A percentile compares a stretch with the other conserved stretches of the same genome.
These are phyloP conservation scores for Geum urbanum DNA, from an alignment of 306 rosid species.

Conservation along the genomic window DNA sequence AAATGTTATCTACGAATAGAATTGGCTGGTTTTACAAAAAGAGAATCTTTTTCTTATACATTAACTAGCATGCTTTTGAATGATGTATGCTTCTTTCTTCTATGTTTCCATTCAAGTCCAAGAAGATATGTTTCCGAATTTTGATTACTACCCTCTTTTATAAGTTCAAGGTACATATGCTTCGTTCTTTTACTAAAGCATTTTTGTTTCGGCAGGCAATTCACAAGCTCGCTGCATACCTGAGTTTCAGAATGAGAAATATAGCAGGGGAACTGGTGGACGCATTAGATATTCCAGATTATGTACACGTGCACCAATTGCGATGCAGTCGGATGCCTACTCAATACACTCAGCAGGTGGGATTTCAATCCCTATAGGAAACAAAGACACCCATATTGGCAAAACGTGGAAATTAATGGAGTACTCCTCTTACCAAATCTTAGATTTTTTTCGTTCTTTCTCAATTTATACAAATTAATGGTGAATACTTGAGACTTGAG, in stretches of 20 bases:
- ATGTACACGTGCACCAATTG: conserved; percentile 86
- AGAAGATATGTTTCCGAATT: not conserved
- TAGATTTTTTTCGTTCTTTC: not conserved
- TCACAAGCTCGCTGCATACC: conserved; percentile 75
- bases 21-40: not conserved
- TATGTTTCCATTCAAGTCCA: not conserved
- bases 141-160: conserved; percentile 11
- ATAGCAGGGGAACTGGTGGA: conserved; percentile 76
- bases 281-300: conserved; percentile 82
- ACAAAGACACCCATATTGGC: not conserved
- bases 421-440: not conserved
- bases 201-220: conserved; percentile 59
- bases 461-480: not conserved
- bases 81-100: not conserved
- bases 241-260: conserved; percentile 86
- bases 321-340: conserved; percentile 80
- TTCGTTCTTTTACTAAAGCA: not conserved
- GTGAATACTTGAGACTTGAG: not conserved
- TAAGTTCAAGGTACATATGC: not conserved
- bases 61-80: not conserved
- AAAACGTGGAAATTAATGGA: not conserved
- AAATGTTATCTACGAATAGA: not conserved
- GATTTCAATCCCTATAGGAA: conserved; percentile 40
- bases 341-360: conserved; percentile 67
- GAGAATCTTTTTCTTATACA: not conserved